phyloP scores from a whole-genome alignment of 805 yeast genomes.

The Metschnikowia drakensbergensis region DNA sequence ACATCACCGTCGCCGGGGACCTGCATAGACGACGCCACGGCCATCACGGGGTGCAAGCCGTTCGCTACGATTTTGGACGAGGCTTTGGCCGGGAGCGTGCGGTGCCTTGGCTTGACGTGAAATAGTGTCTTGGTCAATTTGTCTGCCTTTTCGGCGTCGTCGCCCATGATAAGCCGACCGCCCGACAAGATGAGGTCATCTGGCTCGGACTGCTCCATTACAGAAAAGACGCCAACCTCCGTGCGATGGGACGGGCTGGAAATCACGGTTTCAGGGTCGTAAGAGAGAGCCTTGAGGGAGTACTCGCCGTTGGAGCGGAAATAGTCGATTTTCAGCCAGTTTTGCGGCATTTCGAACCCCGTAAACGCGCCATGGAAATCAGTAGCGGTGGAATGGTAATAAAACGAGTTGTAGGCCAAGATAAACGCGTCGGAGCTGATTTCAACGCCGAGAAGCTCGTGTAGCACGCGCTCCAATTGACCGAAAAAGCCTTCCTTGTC shows the following conservation, averaged over 20 bases:
- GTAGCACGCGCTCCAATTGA: slow-evolving; percentile 15
- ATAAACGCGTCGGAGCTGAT: slow-evolving; percentile 24
- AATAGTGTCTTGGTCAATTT: slow-evolving; percentile 32
- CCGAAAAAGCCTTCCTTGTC: slow-evolving; percentile 20
- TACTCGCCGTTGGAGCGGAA: slow-evolving; percentile 3
- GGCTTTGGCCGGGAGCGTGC: slow-evolving; percentile 10
- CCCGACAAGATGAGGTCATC: slow-evolving; percentile 39
- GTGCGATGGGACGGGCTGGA: slow-evolving; percentile 12
- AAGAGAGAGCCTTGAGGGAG: slow-evolving; percentile 7
- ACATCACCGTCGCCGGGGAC: slow-evolving; percentile 23
- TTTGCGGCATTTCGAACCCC: neutral
- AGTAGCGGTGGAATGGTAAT: slow-evolving; percentile 18
- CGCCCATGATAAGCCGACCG: slow-evolving; percentile 27
- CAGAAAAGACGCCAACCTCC: slow-evolving; percentile 37
- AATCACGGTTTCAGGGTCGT: neutral
- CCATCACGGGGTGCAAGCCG: slow-evolving; percentile 39
- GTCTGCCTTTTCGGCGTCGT: slow-evolving; percentile 9
- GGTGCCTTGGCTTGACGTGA: slow-evolving; percentile 40
- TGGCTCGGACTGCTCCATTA: slow-evolving; percentile 24
- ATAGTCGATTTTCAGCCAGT: slow-evolving; percentile 15
- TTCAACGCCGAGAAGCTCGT: slow-evolving; percentile 20
- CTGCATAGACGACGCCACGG: slow-evolving; percentile 10
- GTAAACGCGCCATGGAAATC: neutral
- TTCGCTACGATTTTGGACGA: slow-evolving; percentile 15
- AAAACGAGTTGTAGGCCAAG: slow-evolving; percentile 27